phyloP scores from a whole-genome alignment of 441 rosid genomes.

The Croton setiger region DNA sequence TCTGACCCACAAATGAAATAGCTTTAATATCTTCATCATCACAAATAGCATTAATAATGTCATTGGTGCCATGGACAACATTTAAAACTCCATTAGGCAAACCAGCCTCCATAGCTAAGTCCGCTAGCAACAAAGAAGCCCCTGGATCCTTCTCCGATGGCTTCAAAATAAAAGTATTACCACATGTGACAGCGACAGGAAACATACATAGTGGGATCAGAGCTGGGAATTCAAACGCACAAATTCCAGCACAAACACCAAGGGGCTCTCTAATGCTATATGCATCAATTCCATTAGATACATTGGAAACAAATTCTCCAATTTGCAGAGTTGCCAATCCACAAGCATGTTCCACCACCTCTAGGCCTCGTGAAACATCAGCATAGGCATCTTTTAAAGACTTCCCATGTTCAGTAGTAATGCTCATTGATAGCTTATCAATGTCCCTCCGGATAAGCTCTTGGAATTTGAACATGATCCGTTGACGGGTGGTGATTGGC shows the following conservation, averaged over 20 bases:
- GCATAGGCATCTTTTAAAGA: constrained; percentile 85
- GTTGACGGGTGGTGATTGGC: constrained; percentile 76
- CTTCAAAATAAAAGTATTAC: constrained; percentile 86
- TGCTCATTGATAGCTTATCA: constrained; percentile 79
- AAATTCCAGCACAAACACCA: constrained; percentile 94
- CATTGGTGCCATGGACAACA: constrained; percentile 81
- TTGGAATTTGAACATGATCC: constrained; percentile 87
- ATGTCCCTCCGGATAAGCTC: constrained; percentile 85
- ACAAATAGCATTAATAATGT: constrained; percentile 78
- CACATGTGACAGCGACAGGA: constrained; percentile 84
- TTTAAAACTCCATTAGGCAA: constrained; percentile 85
- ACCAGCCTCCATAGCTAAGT: constrained; percentile 92
- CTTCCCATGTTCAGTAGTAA: constrained; percentile 90
- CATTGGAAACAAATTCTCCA: constrained; percentile 91
- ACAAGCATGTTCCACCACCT: constrained; percentile 95
- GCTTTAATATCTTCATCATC: constrained; percentile 78
- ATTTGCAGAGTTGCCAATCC: constrained; percentile 87
- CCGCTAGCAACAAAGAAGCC: constrained; percentile 80
- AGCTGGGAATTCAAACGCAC: constrained; percentile 92
- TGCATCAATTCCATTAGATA: constrained; percentile 79
- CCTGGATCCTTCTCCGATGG: constrained; percentile 98
- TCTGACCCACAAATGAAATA: constrained; percentile 81
- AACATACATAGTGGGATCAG: constrained; percentile 98
- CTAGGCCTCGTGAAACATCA: constrained; percentile 91
- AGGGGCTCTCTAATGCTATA: constrained; percentile 85